Percentiles rank a stretch among this genome's conserved stretches.
These are phyloP conservation scores for Blastobotrys arbuscula DNA, from an alignment of 1,139 yeast genomes.

Conservation along the genomic window DNA sequence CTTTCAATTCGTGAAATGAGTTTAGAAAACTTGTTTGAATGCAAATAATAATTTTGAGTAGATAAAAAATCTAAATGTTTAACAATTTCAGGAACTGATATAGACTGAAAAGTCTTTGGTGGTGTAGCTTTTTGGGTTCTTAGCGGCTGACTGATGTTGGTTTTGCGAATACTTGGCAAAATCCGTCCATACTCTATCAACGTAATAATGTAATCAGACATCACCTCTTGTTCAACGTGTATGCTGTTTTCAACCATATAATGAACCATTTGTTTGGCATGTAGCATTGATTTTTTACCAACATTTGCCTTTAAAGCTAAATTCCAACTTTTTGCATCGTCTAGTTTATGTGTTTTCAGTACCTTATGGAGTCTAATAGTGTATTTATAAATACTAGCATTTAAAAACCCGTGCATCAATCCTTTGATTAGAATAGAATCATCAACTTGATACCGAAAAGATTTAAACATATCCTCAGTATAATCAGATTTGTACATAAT, in stretches of 20 bases:
- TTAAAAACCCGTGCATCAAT: constrained; percentile 10
- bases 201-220: constrained; percentile 6
- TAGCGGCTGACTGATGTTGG: background rate
- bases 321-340: constrained; percentile 13
- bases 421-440: constrained; percentile 1
- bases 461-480: background rate
- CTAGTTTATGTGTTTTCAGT: constrained; percentile 1
- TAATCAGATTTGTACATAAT: background rate
- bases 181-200: constrained; percentile 7
- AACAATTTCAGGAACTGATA: constrained; percentile 4
- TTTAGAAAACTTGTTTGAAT: background rate
- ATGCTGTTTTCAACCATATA: constrained; percentile 1
- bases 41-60: background rate
- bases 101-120: constrained; percentile 3
- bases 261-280: constrained; percentile 1
- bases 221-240: background rate
- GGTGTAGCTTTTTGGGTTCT: background rate
- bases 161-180: background rate
- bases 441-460: background rate
- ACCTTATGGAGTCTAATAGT: constrained; percentile 6
- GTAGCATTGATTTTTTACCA: background rate
- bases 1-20: constrained; percentile 3
- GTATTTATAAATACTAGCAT: background rate
- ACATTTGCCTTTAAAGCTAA: constrained; percentile 9
- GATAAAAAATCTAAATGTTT: background rate